Conservation (phyloP, 148 eudicot species). For the Agrostemma githago region DNA sequence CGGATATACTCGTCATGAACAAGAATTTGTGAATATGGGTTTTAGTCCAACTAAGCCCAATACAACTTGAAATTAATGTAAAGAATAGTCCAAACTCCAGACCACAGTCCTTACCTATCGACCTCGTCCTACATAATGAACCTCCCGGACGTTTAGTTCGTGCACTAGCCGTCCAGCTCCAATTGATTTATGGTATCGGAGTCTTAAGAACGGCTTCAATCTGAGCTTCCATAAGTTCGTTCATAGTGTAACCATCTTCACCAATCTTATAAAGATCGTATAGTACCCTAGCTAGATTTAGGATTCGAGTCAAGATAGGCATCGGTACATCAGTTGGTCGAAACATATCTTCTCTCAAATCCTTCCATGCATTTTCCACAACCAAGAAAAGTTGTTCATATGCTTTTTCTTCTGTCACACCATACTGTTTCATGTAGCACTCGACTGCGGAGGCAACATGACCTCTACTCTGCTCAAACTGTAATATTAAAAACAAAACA, state of each 20-base stretch:
- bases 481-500: too few relatives aligned
- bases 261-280: slow-evolving; percentile 12
- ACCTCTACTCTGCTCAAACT: slow-evolving; percentile 16
- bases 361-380: slow-evolving; percentile 19
- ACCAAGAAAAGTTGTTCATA: neutral
- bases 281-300: slow-evolving; percentile 6
- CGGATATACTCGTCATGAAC: too few relatives aligned
- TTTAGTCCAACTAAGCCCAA: too few relatives aligned
- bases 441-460: slow-evolving; percentile 12
- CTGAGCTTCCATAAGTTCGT: neutral
- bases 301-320: neutral
- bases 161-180: too few relatives aligned
- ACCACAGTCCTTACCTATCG: too few relatives aligned
- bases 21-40: too few relatives aligned
- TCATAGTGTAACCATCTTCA: neutral
- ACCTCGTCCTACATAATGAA: too few relatives aligned
- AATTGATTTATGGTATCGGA: neutral
- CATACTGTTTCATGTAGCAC: slow-evolving; percentile 21
- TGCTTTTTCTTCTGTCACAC: slow-evolving; percentile 3
- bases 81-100: too few relatives aligned
- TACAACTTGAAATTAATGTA: too few relatives aligned
- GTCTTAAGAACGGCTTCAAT: neutral
- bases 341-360: slow-evolving; percentile 4
- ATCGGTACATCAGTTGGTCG: slow-evolving; percentile 17
- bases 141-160: too few relatives aligned